Base-by-base conservation (phyloP, 2,329 filamentous ascomycete species). In the Xenosphaeropsis pyriputrescens region DNA sequence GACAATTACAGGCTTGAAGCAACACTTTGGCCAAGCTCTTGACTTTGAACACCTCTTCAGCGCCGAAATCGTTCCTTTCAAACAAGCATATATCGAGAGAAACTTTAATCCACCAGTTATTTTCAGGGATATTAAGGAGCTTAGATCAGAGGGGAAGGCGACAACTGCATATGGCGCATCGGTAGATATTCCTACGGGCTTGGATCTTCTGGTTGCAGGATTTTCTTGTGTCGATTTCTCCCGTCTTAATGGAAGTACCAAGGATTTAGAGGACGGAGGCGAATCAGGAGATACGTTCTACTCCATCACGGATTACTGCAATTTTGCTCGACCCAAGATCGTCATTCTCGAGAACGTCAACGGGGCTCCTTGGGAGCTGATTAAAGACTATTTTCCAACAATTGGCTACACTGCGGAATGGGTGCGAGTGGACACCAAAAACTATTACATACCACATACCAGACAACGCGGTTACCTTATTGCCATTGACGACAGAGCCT, bases 171-270 rank as follows among this genome's bases (percentile, higher is more conserved):
- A 79, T 49, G 82, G 82, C 4, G 67, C 68, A 6, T 57, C 65
- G 35, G 63, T 63, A 4, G 37, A 54, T 1, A 70, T 85, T 1
- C 79, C 79, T 0, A 55, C 54, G 0, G 50, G 67, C 9, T 55
- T 75, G 2, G 77, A 88, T 44, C 51, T 89, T 0, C 58, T 89
- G 2, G 61, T 88, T 33, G 78, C 78, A 6, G 83, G 83, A 0
- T 83, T 79, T 32, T 77, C 79, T 0, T 91, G 83, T 46, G 79
- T 84, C 2, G 82, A 88, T 47, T 83, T 80, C 45, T 88, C 82
- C 0, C 50, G 45, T 0, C 54, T 86, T 22, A 89, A 86, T 52
- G 69, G 60, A 36, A 54, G 62, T 4, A 59, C 60, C 13, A 74
- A 73, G 40, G 54, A 56, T 0, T 52, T 77, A 0, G 57, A 65